phyloP scores from a whole-genome alignment of 2,329 filamentous ascomycete genomes.

The Talaromyces sp. region DNA sequence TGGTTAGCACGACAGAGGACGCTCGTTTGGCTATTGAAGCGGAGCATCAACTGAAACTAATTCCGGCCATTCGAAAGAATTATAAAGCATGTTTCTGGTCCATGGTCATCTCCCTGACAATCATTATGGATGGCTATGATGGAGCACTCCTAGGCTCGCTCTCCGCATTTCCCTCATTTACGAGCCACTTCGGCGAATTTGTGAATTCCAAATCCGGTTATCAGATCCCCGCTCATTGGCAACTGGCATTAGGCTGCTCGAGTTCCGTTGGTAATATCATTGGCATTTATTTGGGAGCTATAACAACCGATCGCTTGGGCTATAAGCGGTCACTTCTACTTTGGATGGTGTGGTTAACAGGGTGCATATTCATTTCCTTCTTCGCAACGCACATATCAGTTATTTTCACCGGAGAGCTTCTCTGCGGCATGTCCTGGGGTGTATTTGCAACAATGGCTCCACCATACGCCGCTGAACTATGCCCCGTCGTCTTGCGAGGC shows the following conservation, averaged over 20 bases:
- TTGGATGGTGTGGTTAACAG: conserved; percentile 41
- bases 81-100: conserved; percentile 83
- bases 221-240: conserved; percentile 21
- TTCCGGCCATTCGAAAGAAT: conserved; percentile 73
- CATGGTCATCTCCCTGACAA: conserved; percentile 80
- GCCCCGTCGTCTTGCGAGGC: conserved; percentile 38
- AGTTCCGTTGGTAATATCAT: conserved; percentile 11
- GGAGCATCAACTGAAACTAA: conserved; percentile 61
- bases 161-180: conserved; percentile 46
- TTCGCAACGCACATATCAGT: conserved; percentile 42
- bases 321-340: conserved; percentile 36
- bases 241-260: conserved; percentile 4
- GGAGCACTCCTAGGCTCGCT: conserved; percentile 76
- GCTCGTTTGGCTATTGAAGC: conserved; percentile 38
- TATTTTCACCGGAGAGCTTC: conserved; percentile 44
- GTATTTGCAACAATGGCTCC: conserved; percentile 45
- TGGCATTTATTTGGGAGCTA: conserved; percentile 6
- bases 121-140: conserved; percentile 89
- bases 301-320: conserved; percentile 6
- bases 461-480: conserved; percentile 42
- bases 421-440: conserved; percentile 47
- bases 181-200: conserved; percentile 33
- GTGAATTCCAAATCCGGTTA: conserved; percentile 25
- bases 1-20: conserved; percentile 16
- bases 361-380: conserved; percentile 48